Percentiles rank a stretch among this genome's conserved stretches.
Conservation (phyloP, 1,284 basidiomycete genomes). For the Sanguinoderma infundibulare region DNA sequence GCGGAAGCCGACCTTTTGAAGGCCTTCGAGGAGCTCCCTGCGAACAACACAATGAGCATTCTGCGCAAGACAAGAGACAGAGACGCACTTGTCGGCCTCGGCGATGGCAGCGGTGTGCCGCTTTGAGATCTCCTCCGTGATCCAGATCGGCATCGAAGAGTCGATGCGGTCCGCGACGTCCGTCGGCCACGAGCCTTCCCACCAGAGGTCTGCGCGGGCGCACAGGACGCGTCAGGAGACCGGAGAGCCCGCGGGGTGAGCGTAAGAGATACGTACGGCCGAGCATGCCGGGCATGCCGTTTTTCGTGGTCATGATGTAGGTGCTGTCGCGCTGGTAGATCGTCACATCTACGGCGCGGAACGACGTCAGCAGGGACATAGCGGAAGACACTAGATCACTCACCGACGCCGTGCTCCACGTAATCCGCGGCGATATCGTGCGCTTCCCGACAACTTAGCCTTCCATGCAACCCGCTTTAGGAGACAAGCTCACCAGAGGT, state of each 20-base stretch:
- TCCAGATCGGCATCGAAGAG: slow-evolving; percentile 52
- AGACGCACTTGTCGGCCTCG: slow-evolving; percentile 50
- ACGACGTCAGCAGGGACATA: background rate
- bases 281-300: slow-evolving; percentile 44
- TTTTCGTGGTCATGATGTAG: slow-evolving; percentile 60
- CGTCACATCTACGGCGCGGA: slow-evolving; percentile 48
- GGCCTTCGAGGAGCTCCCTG: slow-evolving; percentile 58
- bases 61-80: background rate
- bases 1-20: slow-evolving; percentile 64
- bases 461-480: background rate
- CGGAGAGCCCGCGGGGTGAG: background rate
- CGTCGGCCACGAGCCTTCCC: slow-evolving; percentile 49
- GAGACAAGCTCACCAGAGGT: slow-evolving; percentile 45
- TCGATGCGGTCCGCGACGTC: slow-evolving; percentile 57
- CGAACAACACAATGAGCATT: background rate
- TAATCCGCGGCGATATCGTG: slow-evolving; percentile 52
- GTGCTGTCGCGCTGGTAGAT: slow-evolving; percentile 68
- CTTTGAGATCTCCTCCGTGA: slow-evolving; percentile 50
- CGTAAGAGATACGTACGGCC: slow-evolving; percentile 30
- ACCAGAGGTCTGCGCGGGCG: slow-evolving; percentile 49
- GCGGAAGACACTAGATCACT: slow-evolving; percentile 9
- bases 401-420: slow-evolving; percentile 48
- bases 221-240: background rate
- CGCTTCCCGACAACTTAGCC: slow-evolving; percentile 22
- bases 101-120: slow-evolving; percentile 53